A percentile compares a stretch with the other conserved stretches of the same genome.
These are phyloP conservation scores for Calocera cornea DNA, from an alignment of 768 basidiomycete genomes.

Conservation along the genomic window DNA sequence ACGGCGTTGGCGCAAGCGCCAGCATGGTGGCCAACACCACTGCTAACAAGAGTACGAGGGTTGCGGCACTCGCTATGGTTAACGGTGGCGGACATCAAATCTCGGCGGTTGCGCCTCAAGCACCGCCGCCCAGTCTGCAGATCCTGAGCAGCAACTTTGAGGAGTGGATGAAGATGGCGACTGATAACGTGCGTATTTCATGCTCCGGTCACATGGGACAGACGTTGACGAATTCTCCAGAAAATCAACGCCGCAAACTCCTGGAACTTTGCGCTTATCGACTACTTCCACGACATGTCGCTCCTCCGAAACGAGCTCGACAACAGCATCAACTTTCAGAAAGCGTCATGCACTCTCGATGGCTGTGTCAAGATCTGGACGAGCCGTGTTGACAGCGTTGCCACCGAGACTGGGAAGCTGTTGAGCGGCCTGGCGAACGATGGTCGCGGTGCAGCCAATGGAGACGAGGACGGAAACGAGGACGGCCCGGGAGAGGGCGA, in stretches of 20 bases:
- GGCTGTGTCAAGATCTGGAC: slow-evolving; percentile 99
- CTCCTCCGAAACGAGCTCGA: slow-evolving; percentile 83
- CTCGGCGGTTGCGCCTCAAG: slow-evolving; percentile 14
- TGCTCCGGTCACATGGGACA: slow-evolving; percentile 9
- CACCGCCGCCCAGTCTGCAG: slow-evolving; percentile 38
- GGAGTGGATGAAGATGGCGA: slow-evolving; percentile 99
- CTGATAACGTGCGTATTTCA: slow-evolving; percentile 74
- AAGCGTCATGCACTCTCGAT: slow-evolving; percentile 91
- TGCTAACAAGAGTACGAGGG: slow-evolving; percentile 50
- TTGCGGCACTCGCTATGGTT: slow-evolving; percentile 29
- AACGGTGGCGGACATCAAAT: slow-evolving; percentile 25
- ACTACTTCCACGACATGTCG: slow-evolving; percentile 98
- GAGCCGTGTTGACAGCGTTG: slow-evolving; percentile 89
- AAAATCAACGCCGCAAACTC: slow-evolving; percentile 98
- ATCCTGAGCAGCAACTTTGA: slow-evolving; percentile 91
- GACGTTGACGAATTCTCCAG: slow-evolving; percentile 30
- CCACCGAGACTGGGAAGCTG: slow-evolving; percentile 90
- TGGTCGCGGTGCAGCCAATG: slow-evolving; percentile 33
- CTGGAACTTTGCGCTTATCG: slow-evolving; percentile 95
- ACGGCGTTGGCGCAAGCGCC: slow-evolving; percentile 9
- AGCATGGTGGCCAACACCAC: slow-evolving; percentile 18
- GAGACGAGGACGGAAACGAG: slow-evolving; percentile 41
- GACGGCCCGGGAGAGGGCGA: slow-evolving; percentile 50
- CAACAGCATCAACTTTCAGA: slow-evolving; percentile 98
- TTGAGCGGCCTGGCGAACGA: slow-evolving; percentile 72